A percentile compares a stretch with the other conserved stretches of the same genome.
Conservation (phyloP, 495 filamentous ascomycete species). For the Xylaria intraflava region DNA sequence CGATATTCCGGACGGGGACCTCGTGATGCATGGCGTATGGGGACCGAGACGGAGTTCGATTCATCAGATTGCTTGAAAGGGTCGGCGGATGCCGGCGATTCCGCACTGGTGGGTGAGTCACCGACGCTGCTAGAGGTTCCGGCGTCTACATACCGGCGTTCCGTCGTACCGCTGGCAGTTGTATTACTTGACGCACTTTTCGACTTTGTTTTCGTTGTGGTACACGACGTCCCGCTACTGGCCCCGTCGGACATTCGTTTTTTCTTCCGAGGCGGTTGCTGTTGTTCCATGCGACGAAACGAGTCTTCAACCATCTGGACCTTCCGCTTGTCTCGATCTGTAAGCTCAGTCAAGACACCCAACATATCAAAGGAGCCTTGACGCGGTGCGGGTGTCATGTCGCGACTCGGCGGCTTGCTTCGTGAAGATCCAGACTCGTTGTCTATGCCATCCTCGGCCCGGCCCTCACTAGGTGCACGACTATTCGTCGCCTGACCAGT, state of each 20-base stretch:
- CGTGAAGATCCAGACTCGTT: constrained; percentile 66
- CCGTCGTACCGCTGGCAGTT: constrained; percentile 27
- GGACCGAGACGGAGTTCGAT: constrained; percentile 14
- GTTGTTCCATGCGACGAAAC: constrained; percentile 59
- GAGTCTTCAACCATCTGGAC: constrained; percentile 75
- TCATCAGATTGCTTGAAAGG: constrained; percentile 15
- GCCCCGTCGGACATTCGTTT: constrained; percentile 57
- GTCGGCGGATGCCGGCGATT: constrained; percentile 28
- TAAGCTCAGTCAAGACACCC: constrained; percentile 57
- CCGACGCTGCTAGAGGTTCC: constrained; percentile 44
- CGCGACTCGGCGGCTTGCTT: constrained; percentile 72
- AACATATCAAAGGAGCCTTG: constrained; percentile 46
- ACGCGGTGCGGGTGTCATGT: constrained; percentile 62
- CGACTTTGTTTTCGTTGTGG: constrained; percentile 30
- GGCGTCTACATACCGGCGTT: constrained; percentile 43
- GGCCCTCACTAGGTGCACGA: constrained; percentile 69
- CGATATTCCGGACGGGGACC: constrained; percentile 33
- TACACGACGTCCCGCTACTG: constrained; percentile 18
- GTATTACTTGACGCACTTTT: constrained; percentile 30
- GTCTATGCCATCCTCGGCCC: constrained; percentile 46
- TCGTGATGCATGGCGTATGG: constrained; percentile 28
- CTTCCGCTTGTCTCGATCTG: constrained; percentile 82
- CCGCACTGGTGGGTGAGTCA: constrained; percentile 38
- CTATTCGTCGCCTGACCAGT: constrained; percentile 67
- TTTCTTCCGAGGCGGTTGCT: constrained; percentile 52